Conservation (phyloP, 768 basidiomycete genomes). For the Hericium coralloides region DNA sequence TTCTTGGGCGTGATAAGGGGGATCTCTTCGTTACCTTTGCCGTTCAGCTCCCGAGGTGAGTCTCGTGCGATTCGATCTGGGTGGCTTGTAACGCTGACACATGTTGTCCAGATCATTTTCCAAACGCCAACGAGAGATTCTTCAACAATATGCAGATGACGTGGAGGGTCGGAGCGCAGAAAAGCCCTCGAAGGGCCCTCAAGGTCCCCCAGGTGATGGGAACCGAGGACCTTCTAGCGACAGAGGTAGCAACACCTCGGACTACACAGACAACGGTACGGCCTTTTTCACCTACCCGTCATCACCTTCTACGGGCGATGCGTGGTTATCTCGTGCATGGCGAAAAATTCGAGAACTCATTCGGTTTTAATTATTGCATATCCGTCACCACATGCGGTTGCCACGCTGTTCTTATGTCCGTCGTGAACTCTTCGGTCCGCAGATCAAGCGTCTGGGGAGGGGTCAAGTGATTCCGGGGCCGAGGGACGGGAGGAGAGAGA, state of each 20-base stretch:
- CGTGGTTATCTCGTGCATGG: conserved; percentile 66
- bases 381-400: conserved; percentile 27
- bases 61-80: conserved; percentile 2
- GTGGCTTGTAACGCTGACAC: conserved; percentile 1
- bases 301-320: conserved; percentile 39
- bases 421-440: conserved; percentile 3
- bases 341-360: conserved; percentile 60
- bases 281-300: conserved; percentile 50
- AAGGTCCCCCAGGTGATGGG: conserved; percentile 12
- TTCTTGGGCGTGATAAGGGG: conserved; percentile 54
- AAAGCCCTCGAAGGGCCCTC: conserved; percentile 15
- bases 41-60: conserved; percentile 85
- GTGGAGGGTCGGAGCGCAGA: conserved; percentile 57
- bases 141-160: conserved; percentile 89
- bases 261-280: conserved; percentile 62
- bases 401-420: background rate
- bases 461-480: conserved; percentile 18
- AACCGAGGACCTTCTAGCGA: conserved; percentile 13
- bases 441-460: conserved; percentile 9
- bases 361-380: conserved; percentile 57
- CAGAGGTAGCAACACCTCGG: conserved; percentile 7
- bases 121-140: conserved; percentile 72
- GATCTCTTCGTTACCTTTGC: conserved; percentile 87
- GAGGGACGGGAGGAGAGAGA: conserved; percentile 35
- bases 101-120: conserved; percentile 59